Conservation (phyloP, 1,284 basidiomycete species). For the Xerocomus minutiporus region DNA sequence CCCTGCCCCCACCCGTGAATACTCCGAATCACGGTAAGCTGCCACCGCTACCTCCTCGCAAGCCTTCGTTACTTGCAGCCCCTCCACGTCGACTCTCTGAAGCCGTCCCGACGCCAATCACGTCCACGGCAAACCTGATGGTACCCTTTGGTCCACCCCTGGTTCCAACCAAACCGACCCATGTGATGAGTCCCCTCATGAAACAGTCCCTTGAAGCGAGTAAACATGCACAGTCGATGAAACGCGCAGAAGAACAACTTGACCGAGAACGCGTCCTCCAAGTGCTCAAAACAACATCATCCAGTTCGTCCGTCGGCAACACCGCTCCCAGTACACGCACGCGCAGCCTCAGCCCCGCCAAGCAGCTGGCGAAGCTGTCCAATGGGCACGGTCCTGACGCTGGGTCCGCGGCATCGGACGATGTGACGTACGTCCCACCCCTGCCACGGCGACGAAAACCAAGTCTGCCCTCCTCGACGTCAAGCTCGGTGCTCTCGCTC, state of each 20-base stretch:
- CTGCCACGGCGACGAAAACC: constrained; percentile 25
- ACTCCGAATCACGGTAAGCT: constrained; percentile 16
- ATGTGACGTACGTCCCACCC: constrained; percentile 24
- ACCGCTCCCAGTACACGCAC: constrained; percentile 10
- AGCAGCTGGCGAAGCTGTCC: constrained; percentile 31
- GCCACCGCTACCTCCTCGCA: constrained; percentile 35
- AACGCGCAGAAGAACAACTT: constrained; percentile 61
- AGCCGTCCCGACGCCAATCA: constrained; percentile 1
- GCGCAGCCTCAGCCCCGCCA: constrained; percentile 32
- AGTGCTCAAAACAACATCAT: constrained; percentile 49
- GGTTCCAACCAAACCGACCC: constrained; percentile 30
- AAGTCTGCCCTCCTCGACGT: constrained; percentile 23
- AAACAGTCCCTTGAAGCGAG: constrained; percentile 67
- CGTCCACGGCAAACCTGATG: constrained; percentile 1
- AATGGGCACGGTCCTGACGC: constrained; percentile 1
- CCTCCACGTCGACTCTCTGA: constrained; percentile 24
- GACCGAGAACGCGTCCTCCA: constrained; percentile 66
- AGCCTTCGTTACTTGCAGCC: constrained; percentile 26
- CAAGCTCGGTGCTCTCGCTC: constrained; percentile 37
- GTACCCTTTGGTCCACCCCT: constrained; percentile 13
- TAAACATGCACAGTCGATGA: constrained; percentile 61
- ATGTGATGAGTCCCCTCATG: constrained; percentile 56
- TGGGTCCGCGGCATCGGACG: constrained; percentile 34
- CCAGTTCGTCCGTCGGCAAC: constrained; percentile 20
- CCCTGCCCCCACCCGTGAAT: neutral